A percentile compares a stretch with the other conserved stretches of the same genome.
phyloP scores from a whole-genome alignment of 1,284 basidiomycete genomes.

The Albatrellus sp. region DNA sequence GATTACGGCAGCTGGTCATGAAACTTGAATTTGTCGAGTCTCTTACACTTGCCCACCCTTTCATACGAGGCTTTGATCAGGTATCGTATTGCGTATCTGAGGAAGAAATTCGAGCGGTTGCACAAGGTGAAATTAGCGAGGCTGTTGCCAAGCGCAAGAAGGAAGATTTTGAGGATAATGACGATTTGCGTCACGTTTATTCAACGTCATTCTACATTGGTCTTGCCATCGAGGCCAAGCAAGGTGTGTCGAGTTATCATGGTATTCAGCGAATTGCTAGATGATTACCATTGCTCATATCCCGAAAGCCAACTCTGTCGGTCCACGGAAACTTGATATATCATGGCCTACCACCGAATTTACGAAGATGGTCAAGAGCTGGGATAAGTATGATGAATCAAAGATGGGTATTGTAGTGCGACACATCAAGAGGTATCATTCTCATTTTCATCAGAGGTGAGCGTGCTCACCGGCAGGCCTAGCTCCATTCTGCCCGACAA shows the following conservation, averaged over 20 bases:
- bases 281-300: slow-evolving; percentile 12
- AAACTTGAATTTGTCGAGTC: slow-evolving; percentile 94
- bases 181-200: slow-evolving; percentile 70
- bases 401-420: slow-evolving; percentile 93
- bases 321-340: slow-evolving; percentile 81
- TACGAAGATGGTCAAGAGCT: slow-evolving; percentile 87
- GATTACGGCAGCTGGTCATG: slow-evolving; percentile 91
- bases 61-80: slow-evolving; percentile 89
- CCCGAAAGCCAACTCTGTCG: slow-evolving; percentile 48
- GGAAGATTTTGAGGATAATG: slow-evolving; percentile 71
- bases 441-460: slow-evolving; percentile 6
- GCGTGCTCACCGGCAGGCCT: slow-evolving; percentile 11
- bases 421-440: slow-evolving; percentile 79
- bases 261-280: background rate
- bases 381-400: slow-evolving; percentile 91
- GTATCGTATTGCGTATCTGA: slow-evolving; percentile 74
- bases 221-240: slow-evolving; percentile 84
- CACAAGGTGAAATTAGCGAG: slow-evolving; percentile 78
- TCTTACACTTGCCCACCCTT: slow-evolving; percentile 87
- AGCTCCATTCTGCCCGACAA: slow-evolving; percentile 71
- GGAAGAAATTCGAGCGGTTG: slow-evolving; percentile 81
- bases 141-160: slow-evolving; percentile 63
- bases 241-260: slow-evolving; percentile 41
- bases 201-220: slow-evolving; percentile 98
- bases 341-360: slow-evolving; percentile 96